Conservation (phyloP, 305 asterid genomes). For the Salvia sclarea region DNA sequence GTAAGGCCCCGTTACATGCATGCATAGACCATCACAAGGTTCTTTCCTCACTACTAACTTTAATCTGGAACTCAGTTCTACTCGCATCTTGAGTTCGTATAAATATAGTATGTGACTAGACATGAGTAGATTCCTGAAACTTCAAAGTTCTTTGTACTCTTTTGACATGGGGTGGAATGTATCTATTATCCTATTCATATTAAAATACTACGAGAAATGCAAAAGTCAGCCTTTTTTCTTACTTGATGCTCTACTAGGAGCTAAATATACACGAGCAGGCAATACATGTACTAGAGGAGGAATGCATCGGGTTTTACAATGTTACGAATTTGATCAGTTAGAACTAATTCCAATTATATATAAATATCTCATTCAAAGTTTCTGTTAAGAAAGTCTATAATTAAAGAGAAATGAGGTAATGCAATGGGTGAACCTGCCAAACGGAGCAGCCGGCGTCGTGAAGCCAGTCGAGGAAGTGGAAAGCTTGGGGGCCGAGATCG, state of each 20-base stretch:
- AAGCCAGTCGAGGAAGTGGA: slow-evolving; percentile 87
- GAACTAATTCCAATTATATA: neutral
- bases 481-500: slow-evolving; percentile 85
- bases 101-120: no score
- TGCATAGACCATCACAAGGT: neutral
- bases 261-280: neutral
- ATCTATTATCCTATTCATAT: neutral
- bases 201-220: neutral
- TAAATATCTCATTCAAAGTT: neutral
- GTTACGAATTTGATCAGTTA: neutral
- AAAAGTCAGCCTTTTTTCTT: neutral
- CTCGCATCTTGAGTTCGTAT: slow-evolving; percentile 4
- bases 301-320: neutral
- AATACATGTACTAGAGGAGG: neutral
- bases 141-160: neutral
- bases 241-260: neutral
- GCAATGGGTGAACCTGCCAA: slow-evolving; percentile 73
- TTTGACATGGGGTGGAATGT: neutral
- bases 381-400: no score
- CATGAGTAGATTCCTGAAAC: neutral
- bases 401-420: no score
- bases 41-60: neutral
- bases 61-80: neutral
- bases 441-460: slow-evolving; percentile 90
- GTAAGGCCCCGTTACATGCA: neutral